phyloP scores from a whole-genome alignment of 257 asterid genomes.

The Rubia yunnanensis region DNA sequence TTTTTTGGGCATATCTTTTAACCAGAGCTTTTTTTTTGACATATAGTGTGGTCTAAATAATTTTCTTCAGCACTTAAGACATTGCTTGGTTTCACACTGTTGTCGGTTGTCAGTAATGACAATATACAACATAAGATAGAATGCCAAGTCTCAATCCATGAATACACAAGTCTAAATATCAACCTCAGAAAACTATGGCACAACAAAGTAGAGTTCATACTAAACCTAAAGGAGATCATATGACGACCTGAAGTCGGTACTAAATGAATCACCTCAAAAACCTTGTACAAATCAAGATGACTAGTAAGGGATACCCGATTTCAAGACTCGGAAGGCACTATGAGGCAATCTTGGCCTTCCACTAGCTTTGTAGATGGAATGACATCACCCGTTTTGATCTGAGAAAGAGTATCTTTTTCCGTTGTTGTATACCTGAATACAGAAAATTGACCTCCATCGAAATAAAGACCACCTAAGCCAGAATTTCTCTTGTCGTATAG shows the following conservation, averaged over 20 bases:
- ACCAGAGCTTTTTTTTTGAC: too few relatives aligned
- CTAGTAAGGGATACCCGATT: not conserved
- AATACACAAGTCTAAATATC: not conserved
- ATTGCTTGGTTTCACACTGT: not conserved
- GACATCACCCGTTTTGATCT: constrained; percentile 76
- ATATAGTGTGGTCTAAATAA: constrained; percentile 4
- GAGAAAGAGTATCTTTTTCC: constrained; percentile 61
- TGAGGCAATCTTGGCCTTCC: constrained; percentile 80
- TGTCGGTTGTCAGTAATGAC: not conserved
- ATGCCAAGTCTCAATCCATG: not conserved
- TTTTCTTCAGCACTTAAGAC: not conserved
- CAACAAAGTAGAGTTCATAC: not conserved
- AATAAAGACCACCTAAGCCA: constrained; percentile 93
- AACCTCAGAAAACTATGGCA: not conserved
- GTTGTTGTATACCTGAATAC: constrained; percentile 69
- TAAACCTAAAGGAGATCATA: not conserved
- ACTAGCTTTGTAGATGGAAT: constrained; percentile 73
- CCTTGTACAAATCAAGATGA: not conserved
- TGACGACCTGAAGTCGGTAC: not conserved
- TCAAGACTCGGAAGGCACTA: constrained; percentile 15
- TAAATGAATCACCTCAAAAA: not conserved
- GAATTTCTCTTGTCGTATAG: constrained; percentile 93
- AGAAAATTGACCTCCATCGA: constrained; percentile 92
- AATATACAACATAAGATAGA: not conserved
- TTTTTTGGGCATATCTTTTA: too few relatives aligned